Base-by-base conservation (phyloP, 495 filamentous ascomycete species). In the Penicillium mononematosum region DNA sequence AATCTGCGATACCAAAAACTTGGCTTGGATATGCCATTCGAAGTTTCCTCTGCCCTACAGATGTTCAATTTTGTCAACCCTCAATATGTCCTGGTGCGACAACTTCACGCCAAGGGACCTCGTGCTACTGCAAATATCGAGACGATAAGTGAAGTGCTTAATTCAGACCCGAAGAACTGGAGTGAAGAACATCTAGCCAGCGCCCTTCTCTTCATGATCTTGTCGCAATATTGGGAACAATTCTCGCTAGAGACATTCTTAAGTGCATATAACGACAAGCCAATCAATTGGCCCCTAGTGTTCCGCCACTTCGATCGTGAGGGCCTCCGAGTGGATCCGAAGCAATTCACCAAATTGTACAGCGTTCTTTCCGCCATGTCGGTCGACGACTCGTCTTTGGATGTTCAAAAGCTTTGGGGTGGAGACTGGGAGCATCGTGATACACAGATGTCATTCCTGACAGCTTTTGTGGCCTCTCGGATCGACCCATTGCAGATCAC, bases 321-420 rank as follows among this genome's bases (percentile, higher is more conserved):
- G 31, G 82, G 84, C 39, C 75, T 96, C 22, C 76, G 87, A 55
- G 80, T 99, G 27, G 85, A 89, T 7, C 81, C 86, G 24, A 75
- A 79, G 17, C 94, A 96, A 58, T 95, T 99, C 57, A 72, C 91
- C 34, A 83, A 82, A 29, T 71, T 99, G 12, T 93, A 91, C 70
- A 78, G 86, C 51, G 88, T 87, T 17, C 76, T 99, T 25, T 74
- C 89, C 29, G 84, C 84, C 2, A 75, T 89, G 52, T 88, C 89
- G 38, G 76, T 72, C 45, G 83, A 87, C 24, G 81, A 86, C 41
- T 63, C 73, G 27, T 79, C 67, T 52, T 79, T 88, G 65, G 86
- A 96, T 70, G 83, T 96, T 45, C 88, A 96, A 69, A 82, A 79
- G 38, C 80, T 99, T 24, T 98, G 93, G 94, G 91, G 92, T 56